phyloP scores from a whole-genome alignment of 1,284 basidiomycete species.

The Trametes polyzona region DNA sequence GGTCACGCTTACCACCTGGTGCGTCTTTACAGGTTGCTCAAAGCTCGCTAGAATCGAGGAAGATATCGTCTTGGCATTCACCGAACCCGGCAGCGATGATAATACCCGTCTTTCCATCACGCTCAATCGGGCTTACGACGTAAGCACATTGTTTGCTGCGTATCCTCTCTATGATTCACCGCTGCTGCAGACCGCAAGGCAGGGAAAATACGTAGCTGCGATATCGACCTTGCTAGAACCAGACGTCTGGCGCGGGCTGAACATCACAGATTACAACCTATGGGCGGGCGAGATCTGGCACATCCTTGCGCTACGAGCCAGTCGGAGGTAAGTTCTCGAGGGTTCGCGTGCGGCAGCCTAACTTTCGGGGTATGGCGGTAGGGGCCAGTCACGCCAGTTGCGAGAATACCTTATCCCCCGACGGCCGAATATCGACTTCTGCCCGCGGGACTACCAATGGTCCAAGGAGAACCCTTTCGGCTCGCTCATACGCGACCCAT shows the following conservation, averaged over 20 bases:
- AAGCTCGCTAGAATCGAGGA: slow-evolving; percentile 68
- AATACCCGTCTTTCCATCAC: slow-evolving; percentile 63
- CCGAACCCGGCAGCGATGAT: slow-evolving; percentile 57
- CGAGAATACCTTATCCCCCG: slow-evolving; percentile 65
- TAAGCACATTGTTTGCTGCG: slow-evolving; percentile 34
- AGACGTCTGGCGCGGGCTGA: slow-evolving; percentile 68
- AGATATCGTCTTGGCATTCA: slow-evolving; percentile 69
- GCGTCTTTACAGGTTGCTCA: slow-evolving; percentile 57
- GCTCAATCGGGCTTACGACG: slow-evolving; percentile 67
- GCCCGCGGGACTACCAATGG: slow-evolving; percentile 57
- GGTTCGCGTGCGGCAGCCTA: background rate
- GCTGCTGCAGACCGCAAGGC: slow-evolving; percentile 59
- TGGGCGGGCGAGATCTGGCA: slow-evolving; percentile 82
- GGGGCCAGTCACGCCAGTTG: slow-evolving; percentile 66
- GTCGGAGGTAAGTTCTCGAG: slow-evolving; percentile 58
- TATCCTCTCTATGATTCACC: background rate
- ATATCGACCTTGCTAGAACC: slow-evolving; percentile 69
- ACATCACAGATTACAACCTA: slow-evolving; percentile 60
- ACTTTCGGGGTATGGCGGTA: slow-evolving; percentile 23
- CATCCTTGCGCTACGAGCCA: slow-evolving; percentile 66
- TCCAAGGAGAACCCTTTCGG: slow-evolving; percentile 33
- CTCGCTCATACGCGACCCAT: slow-evolving; percentile 60
- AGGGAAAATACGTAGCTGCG: slow-evolving; percentile 65
- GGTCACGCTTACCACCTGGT: background rate
- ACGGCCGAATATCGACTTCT: slow-evolving; percentile 54